Evolutionary conservation across 805 yeast species (phyloP).

Genomic region (Tetrapisispora fleetii): DNA sequence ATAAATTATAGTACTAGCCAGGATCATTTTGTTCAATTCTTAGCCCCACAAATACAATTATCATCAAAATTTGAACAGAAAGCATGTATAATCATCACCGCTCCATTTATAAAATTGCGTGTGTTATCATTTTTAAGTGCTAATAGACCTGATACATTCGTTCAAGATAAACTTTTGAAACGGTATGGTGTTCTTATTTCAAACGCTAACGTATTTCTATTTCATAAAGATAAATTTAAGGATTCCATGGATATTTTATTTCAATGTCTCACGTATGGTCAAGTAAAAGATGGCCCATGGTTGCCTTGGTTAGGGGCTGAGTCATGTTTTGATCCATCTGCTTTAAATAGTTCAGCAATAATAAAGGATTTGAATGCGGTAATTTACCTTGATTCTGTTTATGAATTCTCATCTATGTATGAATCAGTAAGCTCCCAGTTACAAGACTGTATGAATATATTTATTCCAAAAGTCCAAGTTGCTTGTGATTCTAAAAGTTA

Average conservation of each 20-base stretch:
- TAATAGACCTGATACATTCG: conserved; percentile 33
- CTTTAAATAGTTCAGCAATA: conserved; percentile 41
- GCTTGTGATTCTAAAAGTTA: conserved; percentile 70
- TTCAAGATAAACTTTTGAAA: conserved; percentile 44
- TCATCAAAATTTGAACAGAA: conserved; percentile 42
- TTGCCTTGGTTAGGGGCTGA: conserved; percentile 86
- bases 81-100: conserved; percentile 56
- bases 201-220: conserved; percentile 63
- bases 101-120: conserved; percentile 62
- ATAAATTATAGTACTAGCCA: background rate
- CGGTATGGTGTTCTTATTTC: conserved; percentile 60
- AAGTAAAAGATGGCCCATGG: conserved; percentile 42
- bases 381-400: conserved; percentile 47
- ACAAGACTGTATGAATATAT: conserved; percentile 46
- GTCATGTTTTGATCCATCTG: conserved; percentile 45
- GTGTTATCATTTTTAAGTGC: conserved; percentile 53
- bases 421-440: conserved; percentile 20
- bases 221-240: conserved; percentile 42
- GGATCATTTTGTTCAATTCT: conserved; percentile 42
- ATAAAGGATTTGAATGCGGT: conserved; percentile 56
- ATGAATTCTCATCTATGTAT: conserved; percentile 33
- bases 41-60: conserved; percentile 78
- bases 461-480: conserved; percentile 59
- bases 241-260: conserved; percentile 35
- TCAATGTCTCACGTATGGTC: conserved; percentile 50